phyloP scores from a whole-genome alignment of 306 rosid species.

The Vigna nakashimae region DNA sequence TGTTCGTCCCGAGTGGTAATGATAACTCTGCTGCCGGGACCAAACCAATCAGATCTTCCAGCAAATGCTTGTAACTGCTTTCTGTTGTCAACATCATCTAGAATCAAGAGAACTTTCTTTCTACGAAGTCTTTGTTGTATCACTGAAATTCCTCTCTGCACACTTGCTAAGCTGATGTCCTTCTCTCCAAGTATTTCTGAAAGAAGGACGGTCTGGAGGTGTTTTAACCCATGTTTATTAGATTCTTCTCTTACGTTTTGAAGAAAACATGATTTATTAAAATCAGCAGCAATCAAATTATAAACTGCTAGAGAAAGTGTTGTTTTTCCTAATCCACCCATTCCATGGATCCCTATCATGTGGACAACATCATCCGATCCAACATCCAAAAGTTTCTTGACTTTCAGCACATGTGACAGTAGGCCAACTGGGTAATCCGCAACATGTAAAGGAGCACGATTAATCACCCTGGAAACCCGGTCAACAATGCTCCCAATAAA shows the following conservation, averaged over 20 bases:
- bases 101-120: neutral
- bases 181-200: neutral
- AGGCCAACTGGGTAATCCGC: constrained; percentile 40
- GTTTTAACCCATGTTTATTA: constrained; percentile 3
- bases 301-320: neutral
- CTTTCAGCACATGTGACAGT: neutral
- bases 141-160: neutral
- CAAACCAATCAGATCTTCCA: constrained; percentile 1
- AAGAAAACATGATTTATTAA: neutral
- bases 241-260: neutral
- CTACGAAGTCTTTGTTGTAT: neutral
- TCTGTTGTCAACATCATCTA: neutral
- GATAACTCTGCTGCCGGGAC: neutral
- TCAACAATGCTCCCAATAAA: neutral
- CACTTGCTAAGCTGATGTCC: neutral
- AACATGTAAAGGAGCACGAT: neutral
- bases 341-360: constrained; percentile 44
- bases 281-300: neutral
- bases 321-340: constrained; percentile 30
- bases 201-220: constrained; percentile 39
- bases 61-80: neutral
- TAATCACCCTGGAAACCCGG: neutral
- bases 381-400: constrained; percentile 3
- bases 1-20: neutral
- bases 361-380: neutral